Evolutionary conservation across 208 protist genomes (phyloP).

Genomic region (Kentomonas sorsogonicus): DNA sequence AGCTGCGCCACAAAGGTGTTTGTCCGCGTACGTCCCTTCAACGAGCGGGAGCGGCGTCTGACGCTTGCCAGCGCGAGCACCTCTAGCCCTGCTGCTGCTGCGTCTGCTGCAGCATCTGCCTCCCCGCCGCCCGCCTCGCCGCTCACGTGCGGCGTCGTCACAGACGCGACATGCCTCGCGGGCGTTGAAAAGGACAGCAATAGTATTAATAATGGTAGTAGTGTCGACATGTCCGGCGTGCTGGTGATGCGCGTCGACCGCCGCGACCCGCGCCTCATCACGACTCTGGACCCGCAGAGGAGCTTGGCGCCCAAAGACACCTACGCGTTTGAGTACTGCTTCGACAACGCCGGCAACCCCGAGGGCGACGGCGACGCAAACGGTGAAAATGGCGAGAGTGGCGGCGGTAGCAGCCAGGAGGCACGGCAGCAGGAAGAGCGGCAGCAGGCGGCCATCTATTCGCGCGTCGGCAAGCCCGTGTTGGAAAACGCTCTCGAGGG

Average conservation of each 20-base stretch:
- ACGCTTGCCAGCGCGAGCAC: too few species aligned
- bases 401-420: too few species aligned
- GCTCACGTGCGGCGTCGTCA: too few species aligned
- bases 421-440: too few species aligned
- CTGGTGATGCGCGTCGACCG: conserved; percentile 47
- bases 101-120: too few species aligned
- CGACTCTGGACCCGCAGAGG: conserved; percentile 40
- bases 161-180: too few species aligned
- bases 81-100: too few species aligned
- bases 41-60: conserved; percentile 24
- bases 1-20: conserved; percentile 58
- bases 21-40: conserved; percentile 74
- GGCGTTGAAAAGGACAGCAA: too few species aligned
- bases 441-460: conserved; percentile 61
- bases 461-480: conserved; percentile 52
- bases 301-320: conserved; percentile 38
- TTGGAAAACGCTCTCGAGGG: conserved; percentile 68
- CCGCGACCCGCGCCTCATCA: conserved; percentile 61
- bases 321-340: conserved; percentile 74
- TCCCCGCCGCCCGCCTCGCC: too few species aligned
- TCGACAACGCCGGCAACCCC: conserved; percentile 12
- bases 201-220: too few species aligned
- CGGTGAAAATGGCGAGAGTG: conserved; percentile 11
- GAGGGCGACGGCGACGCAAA: neutral
- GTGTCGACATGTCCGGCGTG: conserved; percentile 5